phyloP scores from a whole-genome alignment of 2,329 filamentous ascomycete species.

The Clonostachys sp. region DNA sequence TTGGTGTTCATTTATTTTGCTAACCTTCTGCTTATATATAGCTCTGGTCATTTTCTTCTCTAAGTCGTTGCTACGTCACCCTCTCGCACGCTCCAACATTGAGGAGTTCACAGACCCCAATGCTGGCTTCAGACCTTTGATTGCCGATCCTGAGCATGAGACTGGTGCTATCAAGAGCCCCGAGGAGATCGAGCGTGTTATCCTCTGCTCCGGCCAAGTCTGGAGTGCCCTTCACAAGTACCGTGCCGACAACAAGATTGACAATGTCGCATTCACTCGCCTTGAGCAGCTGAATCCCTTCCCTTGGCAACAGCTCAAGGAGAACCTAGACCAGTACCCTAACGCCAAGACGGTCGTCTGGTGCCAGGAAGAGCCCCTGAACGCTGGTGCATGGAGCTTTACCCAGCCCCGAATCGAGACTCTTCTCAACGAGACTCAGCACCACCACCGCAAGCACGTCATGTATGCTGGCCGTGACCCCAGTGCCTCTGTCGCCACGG shows the following conservation, averaged over 20 bases:
- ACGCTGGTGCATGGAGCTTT: slow-evolving; percentile 15
- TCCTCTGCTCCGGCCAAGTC: slow-evolving; percentile 92
- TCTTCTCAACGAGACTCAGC: slow-evolving; percentile 69
- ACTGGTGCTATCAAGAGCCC: slow-evolving; percentile 68
- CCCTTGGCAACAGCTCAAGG: slow-evolving; percentile 11
- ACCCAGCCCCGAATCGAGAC: slow-evolving; percentile 12
- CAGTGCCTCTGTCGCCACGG: slow-evolving; percentile 89
- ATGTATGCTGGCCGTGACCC: slow-evolving; percentile 95
- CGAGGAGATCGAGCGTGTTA: slow-evolving; percentile 87
- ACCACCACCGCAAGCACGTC: slow-evolving; percentile 91
- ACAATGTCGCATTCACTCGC: slow-evolving; percentile 10
- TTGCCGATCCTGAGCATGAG: slow-evolving; percentile 82
- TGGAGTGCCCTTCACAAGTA: slow-evolving; percentile 74
- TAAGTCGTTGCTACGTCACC: slow-evolving; percentile 92
- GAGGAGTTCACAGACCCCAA: slow-evolving; percentile 82
- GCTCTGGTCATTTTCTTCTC: slow-evolving; percentile 97
- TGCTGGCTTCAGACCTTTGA: slow-evolving; percentile 95
- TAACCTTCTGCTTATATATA: slow-evolving; percentile 23
- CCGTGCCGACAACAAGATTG: slow-evolving; percentile 5
- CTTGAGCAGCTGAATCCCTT: slow-evolving; percentile 16
- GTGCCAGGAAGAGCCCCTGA: slow-evolving; percentile 16
- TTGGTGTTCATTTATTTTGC: not conserved
- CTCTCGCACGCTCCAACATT: slow-evolving; percentile 80
- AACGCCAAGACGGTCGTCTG: slow-evolving; percentile 12
- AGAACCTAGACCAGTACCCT: slow-evolving; percentile 11